Evolutionary conservation across 2,329 filamentous ascomycete genomes (phyloP), one percentile per base, ranked within the genome.

Genomic region (Penicillium sclerotiorum): DNA sequence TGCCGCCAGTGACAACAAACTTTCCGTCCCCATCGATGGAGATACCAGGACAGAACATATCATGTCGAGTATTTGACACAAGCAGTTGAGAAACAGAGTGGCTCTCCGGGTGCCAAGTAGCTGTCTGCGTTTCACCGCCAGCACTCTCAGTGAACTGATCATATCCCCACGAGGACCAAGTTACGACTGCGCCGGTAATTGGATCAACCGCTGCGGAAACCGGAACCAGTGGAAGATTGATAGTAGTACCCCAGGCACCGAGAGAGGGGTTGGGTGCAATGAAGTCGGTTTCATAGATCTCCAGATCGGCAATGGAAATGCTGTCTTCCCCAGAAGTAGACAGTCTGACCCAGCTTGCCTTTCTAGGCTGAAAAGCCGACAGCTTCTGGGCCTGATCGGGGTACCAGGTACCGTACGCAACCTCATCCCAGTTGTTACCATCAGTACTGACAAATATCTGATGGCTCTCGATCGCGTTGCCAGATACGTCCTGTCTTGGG

Each of bases 1-100:
- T 75, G 1, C 82, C 82, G 6, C 83, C 82, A 0, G 77, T 79
- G 8, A 85, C 75, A 2, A 84, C 60, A 7, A 82, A 72, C 8
- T 73, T 68, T 0, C 80, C 81, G 8, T 74, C 65, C 13, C 71
- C 72, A 47, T 79, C 76, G 13, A 77, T 64, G 7, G 73, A 77
- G 44, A 83, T 79, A 2, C 80, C 81, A 0, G 81, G 53, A 38
- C 56, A 58, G 47, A 58, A 66, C 62, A 65, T 65, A 42, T 66
- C 63, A 15, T 66, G 65, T 7, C 60, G 33, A 8, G 57, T 65
- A 23, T 66, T 47, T 25, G 20, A 36, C 8, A 67, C 57, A 33
- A 58, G 30, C 41, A 53, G 56, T 8, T 44, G 52, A 9, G 54
- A 47, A 32, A 56, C 45, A 3, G 36, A 41, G 3, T 47, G 17